A percentile compares a stretch with the other conserved stretches of the same genome.
Evolutionary conservation across 441 rosid species (phyloP).

Genomic region (Adansonia grandidieri): DNA sequence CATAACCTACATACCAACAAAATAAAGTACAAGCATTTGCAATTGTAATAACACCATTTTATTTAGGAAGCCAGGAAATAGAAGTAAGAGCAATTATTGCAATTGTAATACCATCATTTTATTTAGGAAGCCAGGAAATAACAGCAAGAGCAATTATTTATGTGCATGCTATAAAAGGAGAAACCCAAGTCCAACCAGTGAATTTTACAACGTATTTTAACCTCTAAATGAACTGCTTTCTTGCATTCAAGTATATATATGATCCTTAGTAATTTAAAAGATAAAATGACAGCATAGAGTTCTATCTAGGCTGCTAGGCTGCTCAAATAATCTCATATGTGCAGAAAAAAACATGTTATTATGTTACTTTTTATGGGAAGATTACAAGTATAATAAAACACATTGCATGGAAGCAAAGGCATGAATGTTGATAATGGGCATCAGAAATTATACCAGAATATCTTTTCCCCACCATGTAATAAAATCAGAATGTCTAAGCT

Average conservation of each 20-base stretch:
- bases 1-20: conserved; percentile 24
- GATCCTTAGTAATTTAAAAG: not conserved
- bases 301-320: not conserved
- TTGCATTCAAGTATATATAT: not conserved
- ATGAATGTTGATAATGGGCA: not conserved
- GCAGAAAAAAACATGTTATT: not conserved
- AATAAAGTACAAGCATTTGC: conserved; percentile 18
- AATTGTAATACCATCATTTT: conserved; percentile 5
- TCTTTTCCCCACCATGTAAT: not conserved
- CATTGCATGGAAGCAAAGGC: not conserved
- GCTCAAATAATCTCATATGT: not conserved
- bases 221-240: not conserved
- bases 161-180: conserved; percentile 1
- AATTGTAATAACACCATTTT: conserved; percentile 3
- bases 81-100: not conserved
- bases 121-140: conserved; percentile 1
- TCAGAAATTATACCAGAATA: not conserved
- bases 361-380: not conserved
- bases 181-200: not conserved
- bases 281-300: not conserved
- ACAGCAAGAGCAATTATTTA: not conserved
- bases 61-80: not conserved
- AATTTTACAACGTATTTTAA: not conserved
- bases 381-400: not conserved
- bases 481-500: not conserved